phyloP scores from a whole-genome alignment of 495 filamentous ascomycete species.

The Hyaloscypha bicolor region DNA sequence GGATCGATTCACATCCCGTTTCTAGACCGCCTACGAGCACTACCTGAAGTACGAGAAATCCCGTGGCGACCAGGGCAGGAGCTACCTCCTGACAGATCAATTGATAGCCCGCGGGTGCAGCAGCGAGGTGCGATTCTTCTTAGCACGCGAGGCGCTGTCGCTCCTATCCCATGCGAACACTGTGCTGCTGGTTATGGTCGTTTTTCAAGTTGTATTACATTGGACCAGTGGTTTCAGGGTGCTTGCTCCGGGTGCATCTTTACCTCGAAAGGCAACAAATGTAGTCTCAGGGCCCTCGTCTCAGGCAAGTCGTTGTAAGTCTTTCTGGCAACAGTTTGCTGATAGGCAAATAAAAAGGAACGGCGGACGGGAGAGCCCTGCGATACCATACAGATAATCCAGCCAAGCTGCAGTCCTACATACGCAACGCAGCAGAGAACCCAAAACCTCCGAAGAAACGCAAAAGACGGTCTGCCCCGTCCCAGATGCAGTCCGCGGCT shows the following conservation, averaged over 20 bases:
- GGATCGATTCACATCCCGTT: constrained; percentile 5
- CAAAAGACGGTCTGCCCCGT: constrained; percentile 7
- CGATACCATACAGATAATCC: constrained; percentile 12
- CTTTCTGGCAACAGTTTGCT: constrained; percentile 4
- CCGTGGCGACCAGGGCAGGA: constrained; percentile 31
- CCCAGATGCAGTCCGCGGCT: neutral
- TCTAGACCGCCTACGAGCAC: constrained; percentile 15
- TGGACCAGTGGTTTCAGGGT: constrained; percentile 26
- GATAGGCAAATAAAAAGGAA: constrained; percentile 11
- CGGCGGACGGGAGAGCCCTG: constrained; percentile 19
- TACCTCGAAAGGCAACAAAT: constrained; percentile 25
- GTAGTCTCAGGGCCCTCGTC: constrained; percentile 19
- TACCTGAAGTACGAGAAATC: constrained; percentile 22
- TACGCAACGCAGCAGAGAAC: constrained; percentile 4
- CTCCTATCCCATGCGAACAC: constrained; percentile 12
- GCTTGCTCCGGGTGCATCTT: constrained; percentile 25
- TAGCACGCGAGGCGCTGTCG: constrained; percentile 11
- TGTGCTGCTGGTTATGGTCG: constrained; percentile 27
- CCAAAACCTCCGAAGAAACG: constrained; percentile 22
- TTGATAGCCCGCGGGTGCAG: constrained; percentile 20
- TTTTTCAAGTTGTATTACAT: constrained; percentile 23
- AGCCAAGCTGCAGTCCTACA: constrained; percentile 11
- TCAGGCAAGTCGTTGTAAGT: constrained; percentile 7
- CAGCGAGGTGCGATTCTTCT: constrained; percentile 22
- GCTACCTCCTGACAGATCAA: constrained; percentile 17